Evolutionary conservation across 2,329 filamentous ascomycete species (phyloP), one percentile per base, ranked within the genome.

Genomic region (Scytalidium sp.): DNA sequence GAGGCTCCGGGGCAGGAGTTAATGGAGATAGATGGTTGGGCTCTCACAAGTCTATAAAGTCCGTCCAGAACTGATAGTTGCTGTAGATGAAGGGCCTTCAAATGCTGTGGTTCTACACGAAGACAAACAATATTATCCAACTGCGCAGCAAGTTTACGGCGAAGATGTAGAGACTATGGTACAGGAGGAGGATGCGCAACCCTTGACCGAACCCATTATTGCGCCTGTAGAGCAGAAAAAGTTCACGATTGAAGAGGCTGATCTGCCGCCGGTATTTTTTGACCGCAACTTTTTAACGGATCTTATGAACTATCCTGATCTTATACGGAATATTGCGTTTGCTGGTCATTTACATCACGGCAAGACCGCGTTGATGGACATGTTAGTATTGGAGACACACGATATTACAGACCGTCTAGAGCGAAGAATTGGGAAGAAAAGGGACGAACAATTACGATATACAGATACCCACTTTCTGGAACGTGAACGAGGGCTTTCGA

Each of bases 101-200:
- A 99, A 97, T 69, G 93, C 94, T 46, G 91, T 99, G n/a, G 81
- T 99, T 50, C 81, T 99, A 42, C 94, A 99, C 72, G 94, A 99
- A 76, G 94, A 99, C 74, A 99, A 99, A 70, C 94, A 97, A 68
- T 99, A 99, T 71, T 99, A 99, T 67, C 94, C 94, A 23, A 96
- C 92, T n/a, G 94, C 94, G 50, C 86, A 93, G 65, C 94, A 99
- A 69, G 85, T 96, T 40, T 99, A 97, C 67, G 94, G 94, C 46
- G 80, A 85, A 60, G 92, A 94, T 71, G 94, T 99, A 61, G 94
- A 99, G 72, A 94, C 93, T 1, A 74, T 96, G 69, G 93, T 99
- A 32, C 89, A 97, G 65, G 94, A 99, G 70, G 94, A 97, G 73
- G 94, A 99, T 75, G 88, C 92, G 52, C 94, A 99, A 68, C 88